Base-by-base conservation (phyloP, 1,284 basidiomycete genomes). In the Ganoderma resinaceum region DNA sequence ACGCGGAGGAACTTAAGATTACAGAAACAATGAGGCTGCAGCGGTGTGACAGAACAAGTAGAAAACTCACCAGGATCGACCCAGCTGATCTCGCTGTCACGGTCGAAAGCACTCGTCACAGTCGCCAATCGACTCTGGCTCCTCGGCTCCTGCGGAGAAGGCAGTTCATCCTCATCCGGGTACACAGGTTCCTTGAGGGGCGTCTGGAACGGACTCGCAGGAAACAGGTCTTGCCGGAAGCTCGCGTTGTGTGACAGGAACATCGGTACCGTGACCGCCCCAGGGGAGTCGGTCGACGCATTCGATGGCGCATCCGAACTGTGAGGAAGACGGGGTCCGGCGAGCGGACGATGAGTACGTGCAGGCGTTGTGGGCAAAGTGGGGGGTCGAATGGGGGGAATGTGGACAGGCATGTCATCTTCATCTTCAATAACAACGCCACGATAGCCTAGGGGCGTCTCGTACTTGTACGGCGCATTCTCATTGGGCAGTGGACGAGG, bases 371-470 rank as follows among this genome's bases (percentile, higher is more conserved):
- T 67, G 9, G 81, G 84, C 40, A 80, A 78, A 35, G 75, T 78
- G 12, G 72, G 72, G 0, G 70, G 65, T 59, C 78, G 81, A 71
- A 76, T 81, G 72, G 78, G 81, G 57, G 77, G 73, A 61, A 80
- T 78, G 66, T 84, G 84, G 23, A 86, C 82, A 12, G 76, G 77
- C 29, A 80, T 81, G 60, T 90, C 87, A 62, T 90, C 87, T 43
- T 91, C 90, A 62, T 92, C 89, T 76, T 92, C 91, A 53, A 94
- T 85, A 0, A 94, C 82, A 23, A 91, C 85, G 74, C 91, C 90
- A 74, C 91, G 84, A 63, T 90, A 83, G 61, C 89, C 85, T 42
- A 83, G 80, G 26, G 82, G 80, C 57, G 76, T 76, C 68, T 80
- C 78, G 52, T 79, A 79, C 60, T 78, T 78, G 69, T 80, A 80